These are phyloP conservation scores for Salix exigua DNA, from an alignment of 345 rosid genomes.

Conservation along the genomic window DNA sequence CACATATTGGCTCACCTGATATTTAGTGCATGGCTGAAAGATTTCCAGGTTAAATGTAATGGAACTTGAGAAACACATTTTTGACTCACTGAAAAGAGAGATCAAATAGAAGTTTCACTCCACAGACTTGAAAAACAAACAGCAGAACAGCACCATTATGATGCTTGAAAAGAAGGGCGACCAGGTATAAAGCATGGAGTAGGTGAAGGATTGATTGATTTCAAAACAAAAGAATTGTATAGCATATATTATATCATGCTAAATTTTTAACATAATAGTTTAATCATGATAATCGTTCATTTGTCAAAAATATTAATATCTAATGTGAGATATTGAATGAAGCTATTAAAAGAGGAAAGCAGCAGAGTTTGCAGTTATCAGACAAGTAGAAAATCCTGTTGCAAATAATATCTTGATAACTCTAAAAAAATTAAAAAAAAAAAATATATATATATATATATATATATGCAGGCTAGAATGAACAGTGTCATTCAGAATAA, in stretches of 20 bases:
- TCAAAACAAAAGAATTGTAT: neutral
- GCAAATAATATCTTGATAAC: neutral
- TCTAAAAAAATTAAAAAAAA: too few species aligned
- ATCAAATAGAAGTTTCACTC: neutral
- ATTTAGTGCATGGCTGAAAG: neutral
- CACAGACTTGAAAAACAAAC: neutral
- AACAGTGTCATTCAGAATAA: neutral
- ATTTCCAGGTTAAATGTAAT: neutral
- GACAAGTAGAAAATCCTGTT: neutral
- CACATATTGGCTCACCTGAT: neutral
- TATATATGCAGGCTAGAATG: neutral
- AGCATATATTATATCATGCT: neutral
- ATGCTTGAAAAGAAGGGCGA: neutral
- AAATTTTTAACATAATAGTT: neutral
- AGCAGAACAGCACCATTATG: neutral
- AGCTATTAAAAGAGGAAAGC: neutral
- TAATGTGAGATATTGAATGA: neutral
- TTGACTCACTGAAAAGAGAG: neutral
- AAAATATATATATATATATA: too few species aligned
- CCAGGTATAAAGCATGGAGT: too few species aligned
- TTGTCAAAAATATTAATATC: neutral
- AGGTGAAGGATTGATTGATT: neutral
- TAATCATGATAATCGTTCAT: neutral
- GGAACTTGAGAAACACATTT: neutral
- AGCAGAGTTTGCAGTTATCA: neutral